Conservation (phyloP, 192 early-diverging fungal species). For the Kappamyces sp. region DNA sequence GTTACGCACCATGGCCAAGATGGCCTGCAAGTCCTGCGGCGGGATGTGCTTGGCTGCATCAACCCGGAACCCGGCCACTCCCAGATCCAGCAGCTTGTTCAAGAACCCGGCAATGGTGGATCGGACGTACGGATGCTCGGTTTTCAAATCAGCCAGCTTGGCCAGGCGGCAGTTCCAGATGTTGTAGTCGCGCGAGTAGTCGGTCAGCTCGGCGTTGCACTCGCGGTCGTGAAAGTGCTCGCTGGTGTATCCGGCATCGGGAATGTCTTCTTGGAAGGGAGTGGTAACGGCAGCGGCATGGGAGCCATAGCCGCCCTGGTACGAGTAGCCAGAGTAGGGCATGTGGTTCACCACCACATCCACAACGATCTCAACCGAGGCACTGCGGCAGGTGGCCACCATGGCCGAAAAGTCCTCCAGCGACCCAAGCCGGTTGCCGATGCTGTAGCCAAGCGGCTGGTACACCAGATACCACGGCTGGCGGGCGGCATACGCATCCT, state of each 20-base stretch:
- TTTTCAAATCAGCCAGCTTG: conserved; percentile 11
- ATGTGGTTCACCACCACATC: conserved; percentile 16
- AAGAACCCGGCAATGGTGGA: conserved; percentile 3
- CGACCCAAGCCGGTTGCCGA: conserved; percentile 14
- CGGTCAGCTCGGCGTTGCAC: conserved; percentile 5
- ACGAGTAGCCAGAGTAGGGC: not conserved
- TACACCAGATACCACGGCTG: conserved; percentile 12
- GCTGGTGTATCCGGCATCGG: conserved; percentile 14
- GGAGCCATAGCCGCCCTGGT: too few relatives aligned
- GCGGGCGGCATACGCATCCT: not conserved
- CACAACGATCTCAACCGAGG: conserved; percentile 13
- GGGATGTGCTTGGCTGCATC: conserved; percentile 16
- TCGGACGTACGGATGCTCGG: conserved; percentile 15
- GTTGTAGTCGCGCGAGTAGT: conserved; percentile 8
- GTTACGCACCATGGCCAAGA: not conserved
- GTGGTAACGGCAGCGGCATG: not conserved
- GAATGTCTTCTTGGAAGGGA: conserved; percentile 2
- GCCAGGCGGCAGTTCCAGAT: conserved; percentile 12
- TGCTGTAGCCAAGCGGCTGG: conserved; percentile 13
- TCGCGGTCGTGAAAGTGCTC: conserved; percentile 12
- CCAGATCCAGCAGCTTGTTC: conserved; percentile 4
- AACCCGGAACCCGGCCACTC: conserved; percentile 11
- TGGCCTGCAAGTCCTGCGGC: not conserved
- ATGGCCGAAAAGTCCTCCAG: conserved; percentile 10
- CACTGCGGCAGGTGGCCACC: conserved; percentile 8